Base-by-base conservation (phyloP, 495 filamentous ascomycete species). In the Penicillium simplicissimum region DNA sequence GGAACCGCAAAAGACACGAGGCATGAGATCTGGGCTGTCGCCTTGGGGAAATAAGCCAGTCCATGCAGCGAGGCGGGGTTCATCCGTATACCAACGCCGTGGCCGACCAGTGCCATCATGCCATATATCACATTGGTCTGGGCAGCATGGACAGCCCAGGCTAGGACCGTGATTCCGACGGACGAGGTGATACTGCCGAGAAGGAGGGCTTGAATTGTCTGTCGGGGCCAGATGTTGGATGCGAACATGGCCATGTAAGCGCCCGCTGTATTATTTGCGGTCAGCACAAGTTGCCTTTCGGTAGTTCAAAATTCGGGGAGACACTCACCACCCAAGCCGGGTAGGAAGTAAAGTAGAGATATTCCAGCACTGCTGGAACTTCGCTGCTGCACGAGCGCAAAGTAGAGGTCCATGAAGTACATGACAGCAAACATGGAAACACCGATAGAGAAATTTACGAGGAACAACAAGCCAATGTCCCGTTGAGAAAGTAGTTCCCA, bases 361-460 rank as follows among this genome's bases (percentile, higher is more conserved):
- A 81, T 62, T 10, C 85, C 86, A 0, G 85, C 79, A 19, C 76
- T 65, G 17, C 76, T 74, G 10, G 84, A 67, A 13, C 57, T 57
- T 48, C 79, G 78, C 25, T 71, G 74, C 65, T 80, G 68, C 1
- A 85, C 84, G 9, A 87, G 64, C 2, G 80, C 74, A 65, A 86
- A 87, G 69, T 87, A 88, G 11, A 86, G 69, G 35, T 79, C 79
- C 64, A 87, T 80, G 61, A 85, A 88, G 67, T 88, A 88, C 67
- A 86, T 83, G 31, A 86, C 78, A 13, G 77, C 74, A 63, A 79
- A 81, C 65, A 81, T 73, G 17, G 72, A 68, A 62, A 64, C 79
- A 9, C 84, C 84, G 3, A 78, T 74, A 9, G 77, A 66, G 51
- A 85, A 81, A 69, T 84, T 81, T 63, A 87, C 70, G 35, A 80